Conservation (phyloP, 2,329 filamentous ascomycete genomes). For the Tolypocladium nubicola region DNA sequence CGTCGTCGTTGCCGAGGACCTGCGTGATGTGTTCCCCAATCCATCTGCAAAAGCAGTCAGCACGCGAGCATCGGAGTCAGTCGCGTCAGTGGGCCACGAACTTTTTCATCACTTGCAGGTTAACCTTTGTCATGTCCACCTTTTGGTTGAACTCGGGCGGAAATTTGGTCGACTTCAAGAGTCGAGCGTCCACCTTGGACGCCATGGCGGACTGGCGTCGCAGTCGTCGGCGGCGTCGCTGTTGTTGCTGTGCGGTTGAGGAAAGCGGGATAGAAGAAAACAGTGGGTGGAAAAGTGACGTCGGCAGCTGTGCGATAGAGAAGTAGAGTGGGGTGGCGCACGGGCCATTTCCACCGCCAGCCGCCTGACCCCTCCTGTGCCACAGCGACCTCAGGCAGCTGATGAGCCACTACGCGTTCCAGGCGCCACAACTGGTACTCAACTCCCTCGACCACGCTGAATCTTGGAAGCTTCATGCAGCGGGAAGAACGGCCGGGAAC, state of each 20-base stretch:
- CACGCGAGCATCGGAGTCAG: conserved; percentile 6
- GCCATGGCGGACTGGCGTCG: conserved; percentile 47
- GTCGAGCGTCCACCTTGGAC: conserved; percentile 76
- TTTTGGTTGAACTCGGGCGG: conserved; percentile 88
- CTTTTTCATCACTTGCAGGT: conserved; percentile 97
- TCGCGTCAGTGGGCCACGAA: conserved; percentile 28
- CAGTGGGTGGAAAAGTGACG: conserved; percentile 16
- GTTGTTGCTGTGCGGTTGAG: neutral
- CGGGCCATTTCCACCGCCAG: neutral
- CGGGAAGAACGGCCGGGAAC: neutral
- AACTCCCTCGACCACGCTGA: neutral
- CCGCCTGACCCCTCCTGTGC: neutral
- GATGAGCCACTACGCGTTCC: neutral
- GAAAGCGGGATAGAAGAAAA: neutral
- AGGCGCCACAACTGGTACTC: neutral
- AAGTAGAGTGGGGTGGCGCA: neutral
- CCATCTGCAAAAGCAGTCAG: conserved; percentile 53
- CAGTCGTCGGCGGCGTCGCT: neutral
- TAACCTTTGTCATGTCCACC: conserved; percentile 96
- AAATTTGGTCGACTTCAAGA: conserved; percentile 85
- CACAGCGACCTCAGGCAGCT: too few species aligned
- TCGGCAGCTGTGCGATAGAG: conserved; percentile 8
- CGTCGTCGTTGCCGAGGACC: conserved; percentile 86
- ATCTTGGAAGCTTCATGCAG: neutral
- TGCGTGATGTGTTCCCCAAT: conserved; percentile 80